phyloP scores from a whole-genome alignment of 1,284 basidiomycete species.

The Trametes sp. region DNA sequence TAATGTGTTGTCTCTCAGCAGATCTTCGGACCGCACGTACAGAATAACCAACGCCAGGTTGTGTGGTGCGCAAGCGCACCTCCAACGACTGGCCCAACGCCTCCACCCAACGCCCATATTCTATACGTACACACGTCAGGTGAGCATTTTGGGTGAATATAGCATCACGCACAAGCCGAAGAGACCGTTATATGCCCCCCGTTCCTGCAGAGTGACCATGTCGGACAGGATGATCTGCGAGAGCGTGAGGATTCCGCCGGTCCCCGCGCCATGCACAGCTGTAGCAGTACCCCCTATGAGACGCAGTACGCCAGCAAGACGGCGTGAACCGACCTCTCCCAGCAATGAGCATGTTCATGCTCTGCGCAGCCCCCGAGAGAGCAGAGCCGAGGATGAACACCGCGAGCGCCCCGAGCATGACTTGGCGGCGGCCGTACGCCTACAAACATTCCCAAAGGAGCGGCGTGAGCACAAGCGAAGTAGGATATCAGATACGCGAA shows the following conservation, averaged over 20 bases:
- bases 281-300: not conserved
- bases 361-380: constrained; percentile 49
- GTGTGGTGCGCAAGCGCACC: constrained; percentile 15
- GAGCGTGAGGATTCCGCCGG: constrained; percentile 52
- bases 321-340: constrained; percentile 33
- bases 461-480: not conserved
- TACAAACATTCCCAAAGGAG: not conserved
- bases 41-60: constrained; percentile 30
- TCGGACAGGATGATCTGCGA: constrained; percentile 28
- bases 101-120: constrained; percentile 14
- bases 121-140: not conserved
- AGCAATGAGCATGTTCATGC: constrained; percentile 51
- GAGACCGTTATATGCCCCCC: constrained; percentile 21
- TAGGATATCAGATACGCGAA: too few relatives aligned
- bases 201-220: constrained; percentile 24
- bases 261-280: constrained; percentile 55
- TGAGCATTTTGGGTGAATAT: not conserved
- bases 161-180: constrained; percentile 22
- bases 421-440: constrained; percentile 16
- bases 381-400: constrained; percentile 15
- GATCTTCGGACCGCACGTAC: not conserved
- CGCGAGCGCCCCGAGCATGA: constrained; percentile 7
- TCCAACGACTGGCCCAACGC: constrained; percentile 17
- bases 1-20: too few relatives aligned
- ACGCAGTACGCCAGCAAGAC: not conserved